Percentiles rank a stretch among this genome's conserved stretches.
phyloP scores from a whole-genome alignment of 176 grass and related monocot genomes.

The Poa annua region DNA sequence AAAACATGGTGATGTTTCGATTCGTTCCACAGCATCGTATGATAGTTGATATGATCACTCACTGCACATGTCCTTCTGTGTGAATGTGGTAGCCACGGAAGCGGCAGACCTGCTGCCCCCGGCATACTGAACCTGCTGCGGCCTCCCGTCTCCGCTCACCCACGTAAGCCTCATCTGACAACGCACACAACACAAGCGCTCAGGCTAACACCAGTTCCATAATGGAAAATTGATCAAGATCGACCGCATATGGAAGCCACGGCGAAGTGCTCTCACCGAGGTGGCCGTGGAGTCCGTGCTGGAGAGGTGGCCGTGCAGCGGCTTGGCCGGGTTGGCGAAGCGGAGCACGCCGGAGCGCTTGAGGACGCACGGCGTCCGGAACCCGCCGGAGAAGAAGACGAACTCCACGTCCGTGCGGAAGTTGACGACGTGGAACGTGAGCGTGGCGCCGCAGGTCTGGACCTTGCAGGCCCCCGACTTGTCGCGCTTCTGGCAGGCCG shows the following conservation, averaged over 20 bases:
- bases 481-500: slow-evolving; percentile 43
- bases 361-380: slow-evolving; percentile 68
- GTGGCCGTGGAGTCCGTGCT: slow-evolving; percentile 69
- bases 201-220: too few species aligned
- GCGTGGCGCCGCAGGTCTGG: slow-evolving; percentile 56
- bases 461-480: slow-evolving; percentile 42
- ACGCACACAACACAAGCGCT: too few species aligned
- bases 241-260: too few species aligned
- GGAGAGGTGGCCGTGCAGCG: slow-evolving; percentile 71
- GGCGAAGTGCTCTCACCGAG: slow-evolving; percentile 46
- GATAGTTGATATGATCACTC: slow-evolving; percentile 25
- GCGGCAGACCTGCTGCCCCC: slow-evolving; percentile 39
- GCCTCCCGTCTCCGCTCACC: slow-evolving; percentile 76
- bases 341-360: slow-evolving; percentile 55
- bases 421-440: slow-evolving; percentile 86
- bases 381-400: slow-evolving; percentile 78
- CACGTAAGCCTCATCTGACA: slow-evolving; percentile 81
- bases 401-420: slow-evolving; percentile 85
- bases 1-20: too few species aligned
- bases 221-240: too few species aligned
- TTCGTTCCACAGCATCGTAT: too few species aligned
- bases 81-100: slow-evolving; percentile 62
- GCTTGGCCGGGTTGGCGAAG: slow-evolving; percentile 73
- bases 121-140: slow-evolving; percentile 70
- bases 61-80: slow-evolving; percentile 82